These are phyloP conservation scores for Candida pseudoglaebosa DNA, from an alignment of 805 yeast genomes.

Conservation along the genomic window DNA sequence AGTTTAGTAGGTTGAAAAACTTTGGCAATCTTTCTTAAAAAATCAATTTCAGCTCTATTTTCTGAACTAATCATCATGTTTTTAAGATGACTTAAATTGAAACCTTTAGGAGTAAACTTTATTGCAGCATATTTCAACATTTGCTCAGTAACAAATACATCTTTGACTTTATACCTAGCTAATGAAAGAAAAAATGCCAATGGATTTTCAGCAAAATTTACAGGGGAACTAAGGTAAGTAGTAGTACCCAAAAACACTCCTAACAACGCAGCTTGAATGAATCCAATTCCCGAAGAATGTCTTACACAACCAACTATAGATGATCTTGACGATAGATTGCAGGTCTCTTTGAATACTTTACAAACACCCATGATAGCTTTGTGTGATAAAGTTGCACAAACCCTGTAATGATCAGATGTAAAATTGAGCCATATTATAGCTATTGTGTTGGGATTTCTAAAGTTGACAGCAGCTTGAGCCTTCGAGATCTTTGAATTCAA, in stretches of 20 bases:
- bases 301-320: conserved; percentile 85
- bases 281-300: conserved; percentile 82
- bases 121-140: conserved; percentile 74
- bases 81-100: conserved; percentile 58
- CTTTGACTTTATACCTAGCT: conserved; percentile 77
- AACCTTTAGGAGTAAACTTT: conserved; percentile 55
- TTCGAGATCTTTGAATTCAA: conserved; percentile 43
- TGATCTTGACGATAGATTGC: conserved; percentile 67
- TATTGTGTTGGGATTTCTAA: conserved; percentile 39
- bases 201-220: conserved; percentile 74
- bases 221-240: conserved; percentile 75
- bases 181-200: conserved; percentile 63
- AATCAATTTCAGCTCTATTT: conserved; percentile 64
- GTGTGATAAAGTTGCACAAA: conserved; percentile 58
- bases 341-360: conserved; percentile 87
- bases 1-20: conserved; percentile 63
- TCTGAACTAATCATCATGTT: conserved; percentile 82
- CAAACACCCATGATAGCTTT: conserved; percentile 69
- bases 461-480: conserved; percentile 37
- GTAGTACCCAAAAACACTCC: conserved; percentile 87
- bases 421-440: conserved; percentile 66
- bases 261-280: conserved; percentile 74
- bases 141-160: conserved; percentile 78
- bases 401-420: conserved; percentile 67
- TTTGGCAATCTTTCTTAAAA: conserved; percentile 54